Percentiles rank a stretch among this genome's conserved stretches.
These are phyloP conservation scores for Beauveria sp. DNA, from an alignment of 2,329 filamentous ascomycete genomes.

Conservation along the genomic window DNA sequence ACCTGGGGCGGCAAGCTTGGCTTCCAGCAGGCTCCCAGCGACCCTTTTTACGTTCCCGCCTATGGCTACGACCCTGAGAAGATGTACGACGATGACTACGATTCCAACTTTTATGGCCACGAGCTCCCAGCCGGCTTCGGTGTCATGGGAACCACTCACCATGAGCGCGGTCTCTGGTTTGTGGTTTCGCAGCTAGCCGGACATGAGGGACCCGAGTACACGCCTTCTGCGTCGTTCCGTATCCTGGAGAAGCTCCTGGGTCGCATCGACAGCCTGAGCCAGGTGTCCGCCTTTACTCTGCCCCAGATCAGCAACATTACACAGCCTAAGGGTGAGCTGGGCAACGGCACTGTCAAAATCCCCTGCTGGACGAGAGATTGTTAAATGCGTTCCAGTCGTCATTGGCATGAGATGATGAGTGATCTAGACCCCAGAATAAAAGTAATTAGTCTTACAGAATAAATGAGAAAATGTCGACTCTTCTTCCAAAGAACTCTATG, in stretches of 20 bases:
- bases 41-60: constrained; percentile 59
- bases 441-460: too few species aligned
- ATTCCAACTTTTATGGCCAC: constrained; percentile 26
- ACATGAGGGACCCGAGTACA: constrained; percentile 63
- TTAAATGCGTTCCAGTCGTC: background rate
- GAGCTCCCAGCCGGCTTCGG: constrained; percentile 53
- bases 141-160: constrained; percentile 61
- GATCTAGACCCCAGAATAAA: too few species aligned
- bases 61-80: constrained; percentile 13
- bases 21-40: constrained; percentile 53
- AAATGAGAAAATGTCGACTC: too few species aligned
- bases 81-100: constrained; percentile 35
- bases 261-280: constrained; percentile 49
- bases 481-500: too few species aligned
- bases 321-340: constrained; percentile 16
- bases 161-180: constrained; percentile 69
- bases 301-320: constrained; percentile 15
- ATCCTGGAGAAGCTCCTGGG: constrained; percentile 72
- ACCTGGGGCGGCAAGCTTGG: constrained; percentile 67
- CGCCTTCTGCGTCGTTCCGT: constrained; percentile 59
- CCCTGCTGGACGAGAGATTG: constrained; percentile 25
- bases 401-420: background rate
- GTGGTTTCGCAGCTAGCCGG: constrained; percentile 56
- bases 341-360: constrained; percentile 18
- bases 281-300: constrained; percentile 31